Evolutionary conservation across 31 red algal species (phyloP).

Genomic region (Pterothamnion heteromorphum): DNA sequence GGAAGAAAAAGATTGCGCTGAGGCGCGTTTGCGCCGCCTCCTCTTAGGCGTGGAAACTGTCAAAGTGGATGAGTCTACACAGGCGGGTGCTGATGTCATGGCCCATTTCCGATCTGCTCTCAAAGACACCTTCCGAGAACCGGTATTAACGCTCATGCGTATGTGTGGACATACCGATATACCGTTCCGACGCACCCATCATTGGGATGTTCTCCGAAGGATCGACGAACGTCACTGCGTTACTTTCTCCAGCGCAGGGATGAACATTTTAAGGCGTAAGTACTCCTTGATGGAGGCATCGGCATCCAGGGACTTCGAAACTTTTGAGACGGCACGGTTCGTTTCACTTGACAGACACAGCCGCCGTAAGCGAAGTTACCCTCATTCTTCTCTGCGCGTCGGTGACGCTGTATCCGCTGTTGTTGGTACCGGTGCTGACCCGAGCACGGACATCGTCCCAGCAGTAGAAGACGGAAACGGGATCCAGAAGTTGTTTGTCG

Average conservation of each 20-base stretch:
- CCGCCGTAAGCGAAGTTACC: background rate
- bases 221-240: background rate
- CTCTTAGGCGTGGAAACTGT: background rate
- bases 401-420: background rate
- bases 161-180: background rate
- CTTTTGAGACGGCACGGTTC: background rate
- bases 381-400: background rate
- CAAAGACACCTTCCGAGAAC: background rate
- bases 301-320: background rate
- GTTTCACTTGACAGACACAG: background rate
- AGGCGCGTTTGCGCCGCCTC: background rate
- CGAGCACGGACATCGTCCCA: background rate
- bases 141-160: background rate
- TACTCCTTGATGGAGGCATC: background rate
- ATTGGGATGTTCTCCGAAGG: background rate
- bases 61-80: background rate
- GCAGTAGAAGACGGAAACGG: background rate
- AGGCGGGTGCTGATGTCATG: background rate
- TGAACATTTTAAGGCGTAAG: background rate
- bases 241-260: background rate
- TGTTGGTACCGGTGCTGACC: background rate
- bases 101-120: background rate
- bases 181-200: background rate
- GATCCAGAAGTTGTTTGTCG: conserved; percentile 25
- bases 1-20: background rate